Conservation (phyloP, 768 basidiomycete species). For the Boletus tomentosulus region DNA sequence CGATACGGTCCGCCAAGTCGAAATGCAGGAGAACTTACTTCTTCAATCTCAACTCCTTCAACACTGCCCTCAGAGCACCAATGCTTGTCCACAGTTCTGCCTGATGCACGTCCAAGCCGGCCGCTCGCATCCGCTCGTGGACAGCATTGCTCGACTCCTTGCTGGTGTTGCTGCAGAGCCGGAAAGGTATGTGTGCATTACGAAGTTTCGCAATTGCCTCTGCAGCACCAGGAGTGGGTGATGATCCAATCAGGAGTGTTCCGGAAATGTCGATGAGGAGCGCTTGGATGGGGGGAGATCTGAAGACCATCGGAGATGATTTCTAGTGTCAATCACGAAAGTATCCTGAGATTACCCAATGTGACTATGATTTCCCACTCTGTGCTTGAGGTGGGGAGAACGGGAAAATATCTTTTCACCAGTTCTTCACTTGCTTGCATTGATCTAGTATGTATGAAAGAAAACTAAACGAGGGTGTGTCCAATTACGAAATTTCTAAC, state of each 20-base stretch:
- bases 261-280: slow-evolving; percentile 67
- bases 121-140: slow-evolving; percentile 37
- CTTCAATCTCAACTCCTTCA: slow-evolving; percentile 39
- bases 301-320: not conserved
- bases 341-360: no score
- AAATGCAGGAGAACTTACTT: slow-evolving; percentile 28
- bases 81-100: slow-evolving; percentile 63
- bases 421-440: no score
- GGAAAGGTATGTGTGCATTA: slow-evolving; percentile 37
- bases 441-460: no score
- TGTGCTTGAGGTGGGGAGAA: no score
- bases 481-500: no score
- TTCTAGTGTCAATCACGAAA: no score
- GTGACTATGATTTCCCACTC: no score
- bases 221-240: slow-evolving; percentile 45
- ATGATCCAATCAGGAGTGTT: slow-evolving; percentile 53
- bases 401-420: no score
- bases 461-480: no score
- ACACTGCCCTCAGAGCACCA: slow-evolving; percentile 47
- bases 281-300: slow-evolving; percentile 34
- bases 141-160: slow-evolving; percentile 53
- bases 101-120: slow-evolving; percentile 46
- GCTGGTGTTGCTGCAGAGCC: slow-evolving; percentile 66
- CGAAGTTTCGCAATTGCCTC: slow-evolving; percentile 27
- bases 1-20: not conserved